These are phyloP conservation scores for Wallacemonas sp. DNA, from an alignment of 208 protist genomes.

Conservation along the genomic window DNA sequence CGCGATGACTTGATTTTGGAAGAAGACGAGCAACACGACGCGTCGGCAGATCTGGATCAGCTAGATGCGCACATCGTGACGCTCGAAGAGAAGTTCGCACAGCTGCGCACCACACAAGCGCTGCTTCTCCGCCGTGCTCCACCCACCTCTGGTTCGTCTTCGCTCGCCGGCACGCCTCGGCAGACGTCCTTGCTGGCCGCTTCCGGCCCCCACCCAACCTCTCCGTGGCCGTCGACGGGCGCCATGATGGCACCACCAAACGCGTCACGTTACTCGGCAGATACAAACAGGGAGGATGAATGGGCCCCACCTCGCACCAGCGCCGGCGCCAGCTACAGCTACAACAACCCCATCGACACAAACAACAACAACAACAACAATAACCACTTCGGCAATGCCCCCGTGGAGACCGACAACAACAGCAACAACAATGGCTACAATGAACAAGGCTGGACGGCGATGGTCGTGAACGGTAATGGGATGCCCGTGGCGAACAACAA, in stretches of 20 bases:
- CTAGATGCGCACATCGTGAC: conserved; percentile 40
- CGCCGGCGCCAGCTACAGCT: neutral
- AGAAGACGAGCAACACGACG: conserved; percentile 76
- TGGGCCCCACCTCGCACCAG: too few relatives aligned
- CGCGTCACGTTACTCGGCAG: too few relatives aligned
- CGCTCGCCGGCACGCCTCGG: conserved; percentile 26
- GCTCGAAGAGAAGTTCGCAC: conserved; percentile 50
- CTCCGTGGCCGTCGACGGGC: neutral
- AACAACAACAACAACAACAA: neutral
- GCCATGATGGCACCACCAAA: too few relatives aligned
- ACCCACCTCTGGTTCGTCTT: conserved; percentile 21
- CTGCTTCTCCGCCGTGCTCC: conserved; percentile 42
- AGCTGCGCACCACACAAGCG: conserved; percentile 47
- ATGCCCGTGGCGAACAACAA: neutral
- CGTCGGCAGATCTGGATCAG: conserved; percentile 27
- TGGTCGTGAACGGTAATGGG: neutral
- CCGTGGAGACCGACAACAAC: neutral
- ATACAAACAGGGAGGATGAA: too few relatives aligned
- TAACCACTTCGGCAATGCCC: too few relatives aligned
- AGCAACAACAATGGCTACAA: conserved; percentile 14
- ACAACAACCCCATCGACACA: neutral
- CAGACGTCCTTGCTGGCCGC: conserved; percentile 19
- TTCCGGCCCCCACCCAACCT: too few relatives aligned
- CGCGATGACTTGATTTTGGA: conserved; percentile 71
- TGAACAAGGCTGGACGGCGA: conserved; percentile 4